Evolutionary conservation across 257 asterid species (phyloP), one percentile per base, ranked within the genome.

Genomic region (Linderniella brevidens): DNA sequence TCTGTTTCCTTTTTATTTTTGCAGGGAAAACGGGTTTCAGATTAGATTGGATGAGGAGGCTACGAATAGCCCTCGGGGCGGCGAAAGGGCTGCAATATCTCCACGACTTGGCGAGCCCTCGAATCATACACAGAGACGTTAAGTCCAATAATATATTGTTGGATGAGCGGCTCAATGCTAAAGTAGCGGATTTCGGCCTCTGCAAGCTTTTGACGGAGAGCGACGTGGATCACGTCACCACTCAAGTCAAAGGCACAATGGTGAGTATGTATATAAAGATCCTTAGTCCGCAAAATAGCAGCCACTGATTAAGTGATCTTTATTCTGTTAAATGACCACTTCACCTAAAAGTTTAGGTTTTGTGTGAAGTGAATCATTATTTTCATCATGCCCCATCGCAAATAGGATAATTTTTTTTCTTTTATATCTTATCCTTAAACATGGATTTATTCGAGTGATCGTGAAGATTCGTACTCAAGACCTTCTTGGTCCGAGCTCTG

Each of bases 241-340:
- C 96, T 68, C 96, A 86, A 74, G 94, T 86, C 54, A 86, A 86
- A 73, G 96, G 96, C 66, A 81, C 96, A 50, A 78, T 81, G 94
- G 96, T 86, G 8, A 62, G 85, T 67, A 17, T 35, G 54, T 40
- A 14, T 3, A 25, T 6, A 25, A 25, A 25, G 32, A 25, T 25
- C 32, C 32, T 25, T 6, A 25, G 32, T 19, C 39, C 18, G 6
- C 12, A 11, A 3, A 10, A 17, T 17, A 9, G 1, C n/a, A n/a
- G n/a, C n/a, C n/a, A n/a, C n/a, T n/a, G n/a, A n/a, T n/a, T n/a
- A n/a, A n/a, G n/a, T n/a, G n/a, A n/a, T n/a, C n/a, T n/a, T n/a
- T n/a, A n/a, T n/a, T n/a, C n/a, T n/a, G n/a, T n/a, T n/a, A n/a
- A n/a, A n/a, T n/a, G n/a, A n/a, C n/a, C n/a, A n/a, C n/a, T n/a